phyloP scores from a whole-genome alignment of 2,329 filamentous ascomycete genomes.

The Phaeosphaeria sp. region DNA sequence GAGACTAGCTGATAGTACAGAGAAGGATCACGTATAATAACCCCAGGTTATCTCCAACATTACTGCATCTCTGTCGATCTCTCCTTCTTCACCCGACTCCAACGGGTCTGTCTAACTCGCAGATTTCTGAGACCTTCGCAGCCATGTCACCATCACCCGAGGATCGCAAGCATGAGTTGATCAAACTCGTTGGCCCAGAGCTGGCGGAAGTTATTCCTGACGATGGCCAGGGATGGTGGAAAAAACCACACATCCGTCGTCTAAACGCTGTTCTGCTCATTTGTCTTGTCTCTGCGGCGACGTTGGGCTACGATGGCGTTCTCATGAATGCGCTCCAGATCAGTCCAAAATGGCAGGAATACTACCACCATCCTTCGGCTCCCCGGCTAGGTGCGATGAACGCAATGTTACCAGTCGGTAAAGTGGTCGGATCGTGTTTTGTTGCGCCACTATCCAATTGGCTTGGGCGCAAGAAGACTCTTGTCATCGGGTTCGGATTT shows the following conservation, averaged over 20 bases:
- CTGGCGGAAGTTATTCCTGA: neutral
- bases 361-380: neutral
- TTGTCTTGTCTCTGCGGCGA: neutral
- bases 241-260: neutral
- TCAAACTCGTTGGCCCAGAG: neutral
- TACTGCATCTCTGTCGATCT: neutral
- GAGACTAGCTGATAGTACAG: neutral
- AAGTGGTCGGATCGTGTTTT: neutral
- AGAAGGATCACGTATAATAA: neutral
- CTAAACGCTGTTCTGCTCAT: neutral
- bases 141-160: neutral
- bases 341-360: neutral
- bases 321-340: neutral
- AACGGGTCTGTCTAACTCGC: neutral
- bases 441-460: neutral
- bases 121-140: neutral
- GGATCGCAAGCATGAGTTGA: neutral
- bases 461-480: constrained; percentile 48
- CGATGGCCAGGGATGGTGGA: neutral
- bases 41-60: neutral
- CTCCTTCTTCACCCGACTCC: neutral
- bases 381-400: neutral
- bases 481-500: constrained; percentile 51
- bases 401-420: neutral
- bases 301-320: neutral